Percentiles rank a stretch among this genome's conserved stretches.
Evolutionary conservation across 140 eudicot genomes (phyloP).

Genomic region (Bidens hawaiensis): DNA sequence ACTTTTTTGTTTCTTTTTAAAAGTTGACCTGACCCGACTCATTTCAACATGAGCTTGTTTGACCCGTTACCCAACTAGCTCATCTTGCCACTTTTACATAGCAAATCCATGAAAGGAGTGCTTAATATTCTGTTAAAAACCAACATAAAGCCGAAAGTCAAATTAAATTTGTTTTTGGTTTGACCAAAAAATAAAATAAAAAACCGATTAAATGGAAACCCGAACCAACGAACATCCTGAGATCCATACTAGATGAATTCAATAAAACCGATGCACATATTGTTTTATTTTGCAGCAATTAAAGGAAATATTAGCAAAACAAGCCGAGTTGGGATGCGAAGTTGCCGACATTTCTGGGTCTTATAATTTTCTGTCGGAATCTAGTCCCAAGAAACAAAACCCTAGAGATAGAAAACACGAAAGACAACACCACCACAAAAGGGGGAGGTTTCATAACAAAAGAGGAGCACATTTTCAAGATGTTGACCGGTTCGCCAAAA

Average conservation of each 20-base stretch:
- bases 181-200: neutral
- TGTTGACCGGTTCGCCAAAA: conserved; percentile 34
- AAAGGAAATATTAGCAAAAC: conserved; percentile 69
- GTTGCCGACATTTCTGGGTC: conserved; percentile 73
- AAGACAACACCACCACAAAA: conserved; percentile 33
- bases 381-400: conserved; percentile 39
- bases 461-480: conserved; percentile 34
- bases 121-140: no score
- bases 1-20: neutral
- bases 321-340: conserved; percentile 82
- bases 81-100: no score
- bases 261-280: neutral
- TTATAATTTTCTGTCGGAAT: no score
- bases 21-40: neutral
- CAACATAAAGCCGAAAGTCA: neutral
- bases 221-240: neutral
- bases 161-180: neutral
- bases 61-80: neutral
- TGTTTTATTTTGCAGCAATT: conserved; percentile 60
- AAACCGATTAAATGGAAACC: neutral
- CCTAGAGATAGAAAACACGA: conserved; percentile 2
- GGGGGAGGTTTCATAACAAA: conserved; percentile 44
- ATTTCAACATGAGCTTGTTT: neutral
- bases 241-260: neutral
- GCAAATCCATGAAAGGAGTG: neutral